phyloP scores from a whole-genome alignment of 179 eudicot genomes.

The Amaranthus tricolor region DNA sequence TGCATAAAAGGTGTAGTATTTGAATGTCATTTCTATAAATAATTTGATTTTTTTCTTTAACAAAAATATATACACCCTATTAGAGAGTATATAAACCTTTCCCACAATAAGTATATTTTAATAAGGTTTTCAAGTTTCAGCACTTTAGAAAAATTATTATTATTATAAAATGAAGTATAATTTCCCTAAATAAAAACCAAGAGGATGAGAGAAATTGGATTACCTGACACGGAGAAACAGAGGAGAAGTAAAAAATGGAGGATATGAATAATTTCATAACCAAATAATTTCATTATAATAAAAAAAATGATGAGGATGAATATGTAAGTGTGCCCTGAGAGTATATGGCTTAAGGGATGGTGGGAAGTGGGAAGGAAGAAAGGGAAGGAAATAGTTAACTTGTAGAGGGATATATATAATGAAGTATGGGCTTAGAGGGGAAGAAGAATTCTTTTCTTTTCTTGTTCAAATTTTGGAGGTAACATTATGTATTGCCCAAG shows the following conservation, averaged over 20 bases:
- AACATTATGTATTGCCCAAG: constrained; percentile 17
- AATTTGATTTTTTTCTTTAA: too few relatives aligned
- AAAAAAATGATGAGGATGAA: constrained; percentile 13
- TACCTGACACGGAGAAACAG: constrained; percentile 37
- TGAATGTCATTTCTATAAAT: too few relatives aligned
- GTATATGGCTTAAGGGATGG: background rate
- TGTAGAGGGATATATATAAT: constrained; percentile 26
- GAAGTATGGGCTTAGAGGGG: background rate
- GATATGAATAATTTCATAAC: constrained; percentile 17
- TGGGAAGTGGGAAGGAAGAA: constrained; percentile 6
- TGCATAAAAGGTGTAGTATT: too few relatives aligned
- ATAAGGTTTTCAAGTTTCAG: too few relatives aligned
- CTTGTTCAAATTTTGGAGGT: constrained; percentile 45
- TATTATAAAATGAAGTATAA: background rate
- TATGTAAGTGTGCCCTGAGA: background rate
- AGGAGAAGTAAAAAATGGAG: constrained; percentile 20
- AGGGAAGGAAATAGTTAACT: constrained; percentile 18
- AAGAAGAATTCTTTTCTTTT: constrained; percentile 65
- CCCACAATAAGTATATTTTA: too few relatives aligned
- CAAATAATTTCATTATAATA: constrained; percentile 23
- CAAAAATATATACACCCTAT: too few relatives aligned
- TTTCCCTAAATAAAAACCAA: background rate
- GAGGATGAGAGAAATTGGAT: background rate
- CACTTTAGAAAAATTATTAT: too few relatives aligned
- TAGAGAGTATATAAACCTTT: too few relatives aligned